Percentiles rank a stretch among this genome's conserved stretches.
phyloP scores from a whole-genome alignment of 1,284 basidiomycete species.

The Rhodotorula sp. region DNA sequence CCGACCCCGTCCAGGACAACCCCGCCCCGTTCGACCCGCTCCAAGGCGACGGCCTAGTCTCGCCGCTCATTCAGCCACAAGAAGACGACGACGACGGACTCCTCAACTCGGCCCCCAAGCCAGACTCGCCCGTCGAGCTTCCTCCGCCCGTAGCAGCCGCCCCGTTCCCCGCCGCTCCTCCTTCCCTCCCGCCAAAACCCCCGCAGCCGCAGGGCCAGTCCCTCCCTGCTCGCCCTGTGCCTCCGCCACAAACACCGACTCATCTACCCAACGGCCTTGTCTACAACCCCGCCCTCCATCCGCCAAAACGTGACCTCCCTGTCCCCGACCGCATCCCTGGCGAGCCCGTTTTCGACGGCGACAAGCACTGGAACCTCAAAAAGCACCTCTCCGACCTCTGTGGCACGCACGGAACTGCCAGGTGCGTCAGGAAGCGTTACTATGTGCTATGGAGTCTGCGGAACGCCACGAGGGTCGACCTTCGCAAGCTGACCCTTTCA shows the following conservation, averaged over 20 bases:
- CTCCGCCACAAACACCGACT: not conserved
- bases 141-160: not conserved
- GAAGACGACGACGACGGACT: not conserved
- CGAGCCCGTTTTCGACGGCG: slow-evolving; percentile 24
- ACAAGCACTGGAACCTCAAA: slow-evolving; percentile 40
- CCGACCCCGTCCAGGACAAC: too few relatives aligned
- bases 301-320: slow-evolving; percentile 33
- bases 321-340: slow-evolving; percentile 43
- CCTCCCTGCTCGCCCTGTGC: not conserved
- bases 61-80: not conserved
- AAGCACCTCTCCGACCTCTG: slow-evolving; percentile 41
- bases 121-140: not conserved
- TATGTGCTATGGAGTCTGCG: too few relatives aligned
- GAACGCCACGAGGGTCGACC: not conserved
- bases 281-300: slow-evolving; percentile 17
- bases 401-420: slow-evolving; percentile 25
- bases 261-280: not conserved
- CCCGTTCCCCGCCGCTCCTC: not conserved
- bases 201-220: not conserved
- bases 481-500: not conserved
- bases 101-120: too few relatives aligned
- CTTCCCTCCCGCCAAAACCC: not conserved
- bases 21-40: not conserved
- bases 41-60: not conserved
- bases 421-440: slow-evolving; percentile 18